Evolutionary conservation across 2,329 filamentous ascomycete genomes (phyloP).

Genomic region (Diaporthe destruens): DNA sequence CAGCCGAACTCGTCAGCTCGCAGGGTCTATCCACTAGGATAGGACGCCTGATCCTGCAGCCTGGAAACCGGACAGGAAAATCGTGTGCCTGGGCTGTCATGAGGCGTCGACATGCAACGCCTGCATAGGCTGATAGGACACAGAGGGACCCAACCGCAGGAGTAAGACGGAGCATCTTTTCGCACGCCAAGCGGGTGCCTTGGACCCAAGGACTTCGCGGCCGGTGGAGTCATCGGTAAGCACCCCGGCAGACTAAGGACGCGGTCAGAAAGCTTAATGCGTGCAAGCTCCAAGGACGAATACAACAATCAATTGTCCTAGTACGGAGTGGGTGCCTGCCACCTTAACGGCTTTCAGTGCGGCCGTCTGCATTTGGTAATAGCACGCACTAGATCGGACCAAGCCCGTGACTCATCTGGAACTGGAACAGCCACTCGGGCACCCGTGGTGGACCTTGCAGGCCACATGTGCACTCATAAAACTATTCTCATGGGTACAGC

Average conservation of each 20-base stretch:
- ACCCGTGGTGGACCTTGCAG: too few species aligned
- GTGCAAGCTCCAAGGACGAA: background rate
- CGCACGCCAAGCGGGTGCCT: background rate
- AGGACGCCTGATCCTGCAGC: conserved; percentile 13
- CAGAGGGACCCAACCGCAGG: background rate
- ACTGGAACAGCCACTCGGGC: background rate
- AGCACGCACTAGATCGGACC: background rate
- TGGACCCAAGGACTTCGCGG: conserved; percentile 4
- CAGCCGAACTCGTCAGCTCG: conserved; percentile 17
- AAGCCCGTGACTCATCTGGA: conserved; percentile 19
- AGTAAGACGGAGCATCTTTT: conserved; percentile 38
- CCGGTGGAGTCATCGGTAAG: conserved; percentile 17
- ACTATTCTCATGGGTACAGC: conserved; percentile 3
- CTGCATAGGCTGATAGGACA: background rate
- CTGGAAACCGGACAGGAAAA: background rate
- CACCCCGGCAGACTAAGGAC: background rate
- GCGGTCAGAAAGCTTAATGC: conserved; percentile 30
- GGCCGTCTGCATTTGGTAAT: background rate
- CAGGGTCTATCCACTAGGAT: conserved; percentile 5
- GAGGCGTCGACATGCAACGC: background rate
- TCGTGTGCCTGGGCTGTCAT: conserved; percentile 12
- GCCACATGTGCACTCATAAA: too few species aligned
- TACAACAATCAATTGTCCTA: background rate
- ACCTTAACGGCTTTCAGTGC: background rate
- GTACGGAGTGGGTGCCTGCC: background rate